Base-by-base conservation (phyloP, 75 land plant species). In the Picea sitchensis region DNA sequence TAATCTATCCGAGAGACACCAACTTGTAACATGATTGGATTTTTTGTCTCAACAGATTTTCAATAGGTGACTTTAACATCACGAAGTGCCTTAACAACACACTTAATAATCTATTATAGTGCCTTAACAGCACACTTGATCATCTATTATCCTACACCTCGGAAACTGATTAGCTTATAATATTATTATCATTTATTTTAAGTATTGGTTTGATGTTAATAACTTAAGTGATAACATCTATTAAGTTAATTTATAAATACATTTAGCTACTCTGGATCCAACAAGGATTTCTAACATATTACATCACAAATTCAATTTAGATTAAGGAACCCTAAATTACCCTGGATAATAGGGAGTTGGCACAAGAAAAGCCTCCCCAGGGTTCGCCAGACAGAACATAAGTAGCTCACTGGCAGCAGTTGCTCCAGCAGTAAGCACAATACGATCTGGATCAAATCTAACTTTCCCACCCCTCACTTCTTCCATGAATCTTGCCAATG, bases 341-440 rank as follows among this genome's bases (percentile, higher is more conserved):
- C 92, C 94, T 63, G 94, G 92, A 79, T 92, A 92, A 74, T 92
- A 93, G 32, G 95, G 95, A 51, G 95, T 85, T 9, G 95, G 93
- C 34, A 91, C 82, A 2, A 93, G 86, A 74, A 91, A 83, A 63
- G 88, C 91, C 67, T 93, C 91, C 38, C 93, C 95, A 23, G 93
- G 88, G 73, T 93, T 77, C 8, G 91, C 92, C 71, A 92, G 64
- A 54, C 92, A 87, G 59, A 92, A 92, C 54, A 86, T 81, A 0
- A 92, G 31, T 7, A 83, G 76, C 63, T 92, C 95, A 68, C 84
- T 86, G 18, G 92, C 94, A 64, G 90, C 94, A 9, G 94, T 92
- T 7, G 94, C 94, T 41, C 94, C 94, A 1, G 90, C 90, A 7
- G 87, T 88, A 76, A 90, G 81, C 14, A 92, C 95, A 54, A 92